Evolutionary conservation across 257 asterid species (phyloP), one percentile per base, ranked within the genome.

Genomic region (Solanum sitiens): DNA sequence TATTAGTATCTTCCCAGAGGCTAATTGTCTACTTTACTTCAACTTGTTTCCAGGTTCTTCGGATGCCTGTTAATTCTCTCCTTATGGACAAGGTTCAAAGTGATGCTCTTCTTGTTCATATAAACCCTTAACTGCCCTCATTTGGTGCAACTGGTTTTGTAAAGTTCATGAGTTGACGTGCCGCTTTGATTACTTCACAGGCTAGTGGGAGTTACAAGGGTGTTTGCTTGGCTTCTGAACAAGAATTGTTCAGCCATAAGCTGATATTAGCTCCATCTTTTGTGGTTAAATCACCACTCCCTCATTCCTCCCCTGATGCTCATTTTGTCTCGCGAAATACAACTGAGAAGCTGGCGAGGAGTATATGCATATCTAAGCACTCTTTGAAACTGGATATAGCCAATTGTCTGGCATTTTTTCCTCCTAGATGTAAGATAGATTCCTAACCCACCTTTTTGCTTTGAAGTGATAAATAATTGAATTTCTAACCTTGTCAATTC

Each of bases 181-280:
- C 73, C 47, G 30, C 40, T 91, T 86, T 91, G 89, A 50, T 74
- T 25, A 68, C 87, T 65, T 91, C 83, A 89, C 96, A 97, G 98
- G 95, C 87, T 67, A 86, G 75, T 84, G 92, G 92, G 89, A 89
- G 87, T 70, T 95, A 93, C 87, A 93, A 91, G 90, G 99, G 99
- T 80, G 93, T 97, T 82, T 93, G 92, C 90, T 92, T 97, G 92
- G 93, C 75, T 89, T 95, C 98, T 86, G 99, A 98, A 89, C 99
- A 97, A 92, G 98, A 95, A 91, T 87, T 97, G 89, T 91, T 92
- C 94, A 92, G 99, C 94, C 88, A 92, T 84, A 91, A 93, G 87
- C 92, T 95, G 90, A 91, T 95, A 86, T 92, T 95, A 89, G 95
- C 94, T 89, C 96, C 99, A 44, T 93, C 97, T 63, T 92, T 92